Evolutionary conservation across 495 filamentous ascomycete species (phyloP).

Genomic region (Neurospora sp.): DNA sequence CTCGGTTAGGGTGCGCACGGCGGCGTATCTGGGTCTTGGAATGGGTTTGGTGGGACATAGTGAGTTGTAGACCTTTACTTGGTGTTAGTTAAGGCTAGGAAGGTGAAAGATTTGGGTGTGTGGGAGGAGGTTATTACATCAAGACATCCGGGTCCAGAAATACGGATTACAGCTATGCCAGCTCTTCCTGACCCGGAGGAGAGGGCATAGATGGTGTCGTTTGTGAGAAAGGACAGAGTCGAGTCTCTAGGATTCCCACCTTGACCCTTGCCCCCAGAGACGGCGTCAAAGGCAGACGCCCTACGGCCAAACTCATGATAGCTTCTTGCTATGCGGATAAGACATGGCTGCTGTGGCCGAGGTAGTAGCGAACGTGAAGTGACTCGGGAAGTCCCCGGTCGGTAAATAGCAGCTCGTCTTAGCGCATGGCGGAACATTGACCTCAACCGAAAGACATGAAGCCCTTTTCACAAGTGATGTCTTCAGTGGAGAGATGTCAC

Average conservation of each 20-base stretch:
- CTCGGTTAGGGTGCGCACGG: conserved; percentile 65
- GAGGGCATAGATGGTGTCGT: conserved; percentile 80
- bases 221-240: not conserved
- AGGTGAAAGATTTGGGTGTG: not conserved
- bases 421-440: conserved; percentile 29
- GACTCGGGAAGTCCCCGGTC: not conserved
- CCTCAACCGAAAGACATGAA: conserved; percentile 2
- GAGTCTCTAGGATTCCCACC: not conserved
- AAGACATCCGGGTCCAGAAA: conserved; percentile 71
- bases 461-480: not conserved
- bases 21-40: conserved; percentile 67
- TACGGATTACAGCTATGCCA: conserved; percentile 83
- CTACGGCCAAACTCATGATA: conserved; percentile 3
- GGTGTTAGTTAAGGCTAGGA: not conserved
- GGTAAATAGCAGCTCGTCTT: conserved; percentile 8
- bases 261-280: not conserved
- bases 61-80: conserved; percentile 58
- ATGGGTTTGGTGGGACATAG: conserved; percentile 57
- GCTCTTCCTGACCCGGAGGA: conserved; percentile 80
- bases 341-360: not conserved
- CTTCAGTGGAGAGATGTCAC: not conserved
- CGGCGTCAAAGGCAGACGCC: not conserved
- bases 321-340: not conserved
- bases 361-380: not conserved
- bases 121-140: conserved; percentile 37